These are phyloP conservation scores for Arbutus unedo DNA, from an alignment of 148 eudicot genomes.

Conservation along the genomic window DNA sequence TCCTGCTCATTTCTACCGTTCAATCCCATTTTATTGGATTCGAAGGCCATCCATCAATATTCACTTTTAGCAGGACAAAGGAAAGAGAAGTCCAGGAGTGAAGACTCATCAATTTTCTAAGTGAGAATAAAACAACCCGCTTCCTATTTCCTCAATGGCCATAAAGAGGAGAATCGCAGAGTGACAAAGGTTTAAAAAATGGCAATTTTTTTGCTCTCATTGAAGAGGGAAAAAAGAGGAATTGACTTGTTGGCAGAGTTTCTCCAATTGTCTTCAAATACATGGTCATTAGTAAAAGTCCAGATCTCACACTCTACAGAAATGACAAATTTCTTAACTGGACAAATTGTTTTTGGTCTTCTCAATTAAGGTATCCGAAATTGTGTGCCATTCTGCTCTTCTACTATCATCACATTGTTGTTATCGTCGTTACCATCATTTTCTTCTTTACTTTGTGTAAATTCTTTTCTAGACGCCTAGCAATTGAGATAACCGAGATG, in stretches of 20 bases:
- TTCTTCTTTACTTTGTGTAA: background rate
- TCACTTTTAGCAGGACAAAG: background rate
- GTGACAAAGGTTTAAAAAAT: background rate
- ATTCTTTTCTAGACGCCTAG: background rate
- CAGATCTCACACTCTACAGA: background rate
- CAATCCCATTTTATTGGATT: background rate
- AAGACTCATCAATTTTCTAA: background rate
- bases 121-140: background rate
- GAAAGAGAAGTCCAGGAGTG: background rate
- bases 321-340: background rate
- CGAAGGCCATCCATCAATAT: background rate
- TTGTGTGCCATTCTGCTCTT: constrained; percentile 1
- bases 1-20: background rate
- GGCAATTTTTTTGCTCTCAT: background rate
- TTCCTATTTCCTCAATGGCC: background rate
- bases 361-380: background rate
- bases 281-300: background rate
- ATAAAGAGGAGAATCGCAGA: background rate
- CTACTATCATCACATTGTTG: background rate
- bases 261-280: background rate
- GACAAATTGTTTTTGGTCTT: background rate
- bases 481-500: background rate
- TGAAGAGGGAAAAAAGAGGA: background rate
- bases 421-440: background rate
- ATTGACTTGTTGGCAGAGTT: background rate